Evolutionary conservation across 257 asterid genomes (phyloP).

Genomic region (Penstemon eatonii): DNA sequence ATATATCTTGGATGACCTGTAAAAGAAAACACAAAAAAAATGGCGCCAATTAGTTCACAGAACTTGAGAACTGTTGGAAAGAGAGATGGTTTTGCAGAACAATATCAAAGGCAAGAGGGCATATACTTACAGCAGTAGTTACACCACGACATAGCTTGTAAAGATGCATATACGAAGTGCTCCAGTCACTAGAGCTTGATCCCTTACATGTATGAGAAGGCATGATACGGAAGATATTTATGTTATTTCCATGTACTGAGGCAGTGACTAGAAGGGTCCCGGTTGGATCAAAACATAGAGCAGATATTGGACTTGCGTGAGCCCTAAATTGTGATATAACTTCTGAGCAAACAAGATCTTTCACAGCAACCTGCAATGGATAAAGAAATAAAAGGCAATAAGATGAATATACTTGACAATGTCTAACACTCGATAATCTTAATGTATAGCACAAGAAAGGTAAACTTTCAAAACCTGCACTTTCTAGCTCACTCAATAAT

Average conservation of each 20-base stretch:
- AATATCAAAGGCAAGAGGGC: neutral
- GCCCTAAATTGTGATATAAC: conserved; percentile 75
- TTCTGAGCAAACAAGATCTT: conserved; percentile 39
- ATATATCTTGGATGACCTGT: conserved; percentile 45
- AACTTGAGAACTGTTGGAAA: conserved; percentile 9
- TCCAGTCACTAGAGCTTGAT: conserved; percentile 44
- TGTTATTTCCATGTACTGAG: conserved; percentile 66
- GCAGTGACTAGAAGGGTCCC: conserved; percentile 73
- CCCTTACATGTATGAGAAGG: conserved; percentile 42
- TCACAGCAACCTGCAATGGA: conserved; percentile 40
- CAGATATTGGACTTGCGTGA: conserved; percentile 72
- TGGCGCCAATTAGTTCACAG: neutral
- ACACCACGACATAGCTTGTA: conserved; percentile 44
- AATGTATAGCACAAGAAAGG: neutral
- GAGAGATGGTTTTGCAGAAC: neutral
- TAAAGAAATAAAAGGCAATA: neutral
- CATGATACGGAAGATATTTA: conserved; percentile 58
- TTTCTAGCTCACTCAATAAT: neutral
- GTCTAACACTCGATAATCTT: neutral
- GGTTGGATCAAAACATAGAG: conserved; percentile 70
- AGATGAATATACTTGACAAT: neutral
- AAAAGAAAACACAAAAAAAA: neutral
- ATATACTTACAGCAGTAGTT: conserved; percentile 45
- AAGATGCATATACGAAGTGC: conserved; percentile 49
- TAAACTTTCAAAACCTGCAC: neutral